Evolutionary conservation across 2,329 filamentous ascomycete species (phyloP), one percentile per base, ranked within the genome.

Genomic region (Diaporthe velutina): DNA sequence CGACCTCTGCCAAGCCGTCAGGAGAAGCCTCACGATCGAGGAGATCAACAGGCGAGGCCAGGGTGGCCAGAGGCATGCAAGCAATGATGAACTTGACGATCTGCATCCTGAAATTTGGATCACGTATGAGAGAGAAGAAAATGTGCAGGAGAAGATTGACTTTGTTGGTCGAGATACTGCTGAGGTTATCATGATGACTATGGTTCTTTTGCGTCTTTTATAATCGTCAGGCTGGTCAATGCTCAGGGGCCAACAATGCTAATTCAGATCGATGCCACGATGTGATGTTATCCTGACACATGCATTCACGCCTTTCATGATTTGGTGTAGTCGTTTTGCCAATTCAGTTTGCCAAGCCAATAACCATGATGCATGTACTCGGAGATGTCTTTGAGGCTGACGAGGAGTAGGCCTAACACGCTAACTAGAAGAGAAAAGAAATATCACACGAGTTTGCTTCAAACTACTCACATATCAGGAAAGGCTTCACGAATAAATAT

Each of bases 311-410:
- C 8, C 58, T 61, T n/a, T 40, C 25, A 8, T 66, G 28, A 35
- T 6, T 7, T 50, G 12, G 3, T 28, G n/a, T 15, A 25, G 40
- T 33, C 22, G 17, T 50, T 15, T 25, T 25, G 28, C 6, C 19
- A 28, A 28, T 17, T 17, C 13, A 50, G 12, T 4, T 35, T 5
- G 61, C 61, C 61, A 66, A 66, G 61, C 42, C 19, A 66, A 50
- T 66, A 50, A 48, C 30, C 22, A 22, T 25, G 28, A 66, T 50
- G 61, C 30, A 66, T 35, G 19, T 5, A 33, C 19, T 66, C 61
- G 61, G 61, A 66, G 42, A 66, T 50, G 61, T n/a, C 7, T 50
- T 50, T 33, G 30, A 66, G 61, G 61, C 61, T 66, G 61, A 48
- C 19, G 42, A 50, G 28, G 15, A 25, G 50, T 30, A 10, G 60